Evolutionary conservation across 805 yeast genomes (phyloP), one percentile per base, ranked within the genome.

Genomic region (Ogataea parapolymorpha): DNA sequence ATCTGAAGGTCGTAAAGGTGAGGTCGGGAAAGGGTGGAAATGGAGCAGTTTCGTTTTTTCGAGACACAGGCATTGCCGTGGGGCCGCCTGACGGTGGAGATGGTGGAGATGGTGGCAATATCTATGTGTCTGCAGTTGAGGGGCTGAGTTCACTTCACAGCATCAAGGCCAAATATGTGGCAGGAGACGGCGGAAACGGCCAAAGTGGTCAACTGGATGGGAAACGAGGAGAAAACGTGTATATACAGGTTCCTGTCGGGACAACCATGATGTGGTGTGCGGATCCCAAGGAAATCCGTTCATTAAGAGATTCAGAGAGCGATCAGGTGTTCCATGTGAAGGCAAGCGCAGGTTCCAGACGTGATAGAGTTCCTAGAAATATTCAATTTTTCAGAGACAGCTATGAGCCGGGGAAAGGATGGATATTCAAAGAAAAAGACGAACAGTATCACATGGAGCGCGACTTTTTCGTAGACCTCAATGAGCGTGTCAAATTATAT

Each of bases 21-120:
- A 59, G 66, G 3, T 79, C 95, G 20, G 99, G 99, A 0, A 70
- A 67, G 29, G 99, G 99, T 15, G 99, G 99, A 2, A 72, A 82
- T 58, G 99, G 99, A 6, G 71, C 77, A 24, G 82, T 88, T 0
- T 84, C 97, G 0, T 93, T 93, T 62, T 75, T 82, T 44, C 70
- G 96, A 49, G 98, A 88, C 51, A 85, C 95, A 3, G 86, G 89
- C 29, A 66, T 86, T 31, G 72, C 95, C 0, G 72, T 74, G 14
- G 99, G 99, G 0, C 98, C 99, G 0, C 95, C 99, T 0, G 95
- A 90, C 62, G 99, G 99, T n/a, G 99, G 99, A 8, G 97, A 93
- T 65, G 99, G 99, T 23, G 99, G 98, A 4, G 67, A 72, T 46
- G 99, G 99, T 16, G 99, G 99, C 2, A 73, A 82, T 39, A 74